Percentiles rank a stretch among this genome's conserved stretches.
Evolutionary conservation across 805 yeast genomes (phyloP).

Genomic region (Nakazawaea populi): DNA sequence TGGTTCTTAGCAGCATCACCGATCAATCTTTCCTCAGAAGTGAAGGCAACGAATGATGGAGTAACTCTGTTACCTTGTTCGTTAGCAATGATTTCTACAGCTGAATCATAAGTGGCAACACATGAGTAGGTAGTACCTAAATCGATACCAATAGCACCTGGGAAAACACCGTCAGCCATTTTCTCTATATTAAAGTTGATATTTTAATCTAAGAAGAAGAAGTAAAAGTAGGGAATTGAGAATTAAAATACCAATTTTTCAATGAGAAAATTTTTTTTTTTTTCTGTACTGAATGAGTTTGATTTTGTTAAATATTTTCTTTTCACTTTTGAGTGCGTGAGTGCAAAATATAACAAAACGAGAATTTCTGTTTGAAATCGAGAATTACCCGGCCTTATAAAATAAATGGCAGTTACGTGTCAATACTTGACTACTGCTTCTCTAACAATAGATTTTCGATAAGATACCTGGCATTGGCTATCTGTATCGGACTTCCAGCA

Average conservation of each 20-base stretch:
- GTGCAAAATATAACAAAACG: not conserved
- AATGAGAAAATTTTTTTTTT: slow-evolving; percentile 12
- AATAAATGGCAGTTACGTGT: not conserved
- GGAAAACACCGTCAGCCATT: slow-evolving; percentile 98
- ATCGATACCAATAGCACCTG: slow-evolving; percentile 99
- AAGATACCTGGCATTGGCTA: slow-evolving; percentile 19
- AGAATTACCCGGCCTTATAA: not conserved
- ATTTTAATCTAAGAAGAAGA: not conserved
- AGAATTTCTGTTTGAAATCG: not conserved
- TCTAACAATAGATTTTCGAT: slow-evolving; percentile 16
- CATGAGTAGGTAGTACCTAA: slow-evolving; percentile 82
- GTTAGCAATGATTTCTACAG: slow-evolving; percentile 75
- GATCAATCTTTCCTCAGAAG: slow-evolving; percentile 70
- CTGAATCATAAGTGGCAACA: slow-evolving; percentile 74
- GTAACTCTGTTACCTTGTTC: slow-evolving; percentile 86
- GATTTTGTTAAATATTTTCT: not conserved
- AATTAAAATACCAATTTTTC: slow-evolving; percentile 11
- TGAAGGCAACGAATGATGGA: slow-evolving; percentile 78
- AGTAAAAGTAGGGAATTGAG: not conserved
- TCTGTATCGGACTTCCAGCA: slow-evolving; percentile 22
- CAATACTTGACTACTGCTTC: not conserved
- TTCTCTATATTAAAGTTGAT: slow-evolving; percentile 16
- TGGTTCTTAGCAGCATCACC: slow-evolving; percentile 84
- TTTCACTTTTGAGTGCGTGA: not conserved
- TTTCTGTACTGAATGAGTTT: slow-evolving; percentile 11